phyloP scores from a whole-genome alignment of 2,329 filamentous ascomycete genomes.

The Ascochyta pisi region DNA sequence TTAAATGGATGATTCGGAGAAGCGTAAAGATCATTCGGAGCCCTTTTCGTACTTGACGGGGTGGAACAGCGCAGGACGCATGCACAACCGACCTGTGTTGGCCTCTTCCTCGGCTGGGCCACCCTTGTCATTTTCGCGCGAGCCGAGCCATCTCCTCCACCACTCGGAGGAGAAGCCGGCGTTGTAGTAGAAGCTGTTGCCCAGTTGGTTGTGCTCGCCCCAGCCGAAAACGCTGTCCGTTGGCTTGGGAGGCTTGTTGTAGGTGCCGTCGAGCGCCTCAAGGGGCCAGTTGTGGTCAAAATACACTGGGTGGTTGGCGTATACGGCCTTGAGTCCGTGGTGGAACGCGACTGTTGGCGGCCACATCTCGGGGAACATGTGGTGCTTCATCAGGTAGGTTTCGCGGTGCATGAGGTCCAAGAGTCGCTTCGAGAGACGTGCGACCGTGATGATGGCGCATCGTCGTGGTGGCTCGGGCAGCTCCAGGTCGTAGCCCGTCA shows the following conservation, averaged over 20 bases:
- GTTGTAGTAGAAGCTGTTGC: conserved; percentile 60
- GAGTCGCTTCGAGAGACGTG: conserved; percentile 73
- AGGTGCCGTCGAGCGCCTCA: conserved; percentile 54
- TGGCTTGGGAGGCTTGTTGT: conserved; percentile 56
- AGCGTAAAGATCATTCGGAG: conserved; percentile 37
- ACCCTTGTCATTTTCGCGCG: conserved; percentile 54
- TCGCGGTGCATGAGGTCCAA: conserved; percentile 80
- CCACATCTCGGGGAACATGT: conserved; percentile 80
- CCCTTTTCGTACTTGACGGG: conserved; percentile 58
- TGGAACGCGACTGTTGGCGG: conserved; percentile 75
- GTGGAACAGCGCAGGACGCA: conserved; percentile 55
- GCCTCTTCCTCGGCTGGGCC: conserved; percentile 52
- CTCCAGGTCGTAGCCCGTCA: conserved; percentile 69
- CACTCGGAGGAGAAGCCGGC: conserved; percentile 56
- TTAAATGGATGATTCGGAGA: conserved; percentile 34
- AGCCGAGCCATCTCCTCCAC: conserved; percentile 59
- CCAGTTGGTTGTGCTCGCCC: conserved; percentile 60
- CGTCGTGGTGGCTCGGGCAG: conserved; percentile 69
- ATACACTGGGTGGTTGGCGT: conserved; percentile 79
- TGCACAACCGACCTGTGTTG: conserved; percentile 57
- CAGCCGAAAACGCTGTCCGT: conserved; percentile 58
- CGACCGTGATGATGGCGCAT: conserved; percentile 79
- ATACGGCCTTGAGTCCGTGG: conserved; percentile 80
- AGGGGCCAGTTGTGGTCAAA: conserved; percentile 76
- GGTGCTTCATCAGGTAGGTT: conserved; percentile 73